Percentiles rank a stretch among this genome's conserved stretches.
These are phyloP conservation scores for Meyerozyma athensensis DNA, from an alignment of 1,139 yeast genomes.

Conservation along the genomic window DNA sequence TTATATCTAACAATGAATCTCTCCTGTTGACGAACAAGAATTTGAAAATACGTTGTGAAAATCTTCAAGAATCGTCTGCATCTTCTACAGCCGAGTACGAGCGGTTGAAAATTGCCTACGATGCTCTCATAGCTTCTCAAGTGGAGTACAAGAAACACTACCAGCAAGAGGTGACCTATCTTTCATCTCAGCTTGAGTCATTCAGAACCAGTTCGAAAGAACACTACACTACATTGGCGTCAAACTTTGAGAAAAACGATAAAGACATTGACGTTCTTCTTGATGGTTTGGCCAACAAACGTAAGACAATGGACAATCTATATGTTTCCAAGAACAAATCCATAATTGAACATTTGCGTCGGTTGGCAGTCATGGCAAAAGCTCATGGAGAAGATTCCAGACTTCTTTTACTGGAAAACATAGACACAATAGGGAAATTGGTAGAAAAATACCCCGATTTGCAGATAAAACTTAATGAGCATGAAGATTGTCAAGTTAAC, in stretches of 20 bases:
- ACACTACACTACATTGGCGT: slow-evolving; percentile 25
- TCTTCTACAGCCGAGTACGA: slow-evolving; percentile 50
- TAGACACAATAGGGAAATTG: slow-evolving; percentile 25
- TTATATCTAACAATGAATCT: slow-evolving; percentile 40
- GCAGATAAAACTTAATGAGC: slow-evolving; percentile 23
- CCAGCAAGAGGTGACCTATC: slow-evolving; percentile 26
- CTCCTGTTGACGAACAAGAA: slow-evolving; percentile 44
- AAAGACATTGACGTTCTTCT: slow-evolving; percentile 42
- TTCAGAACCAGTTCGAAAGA: slow-evolving; percentile 34
- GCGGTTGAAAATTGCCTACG: slow-evolving; percentile 57
- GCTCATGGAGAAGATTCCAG: slow-evolving; percentile 47
- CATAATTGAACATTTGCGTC: slow-evolving; percentile 40
- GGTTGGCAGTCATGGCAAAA: slow-evolving; percentile 42
- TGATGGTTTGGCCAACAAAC: slow-evolving; percentile 38
- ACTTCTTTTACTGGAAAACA: slow-evolving; percentile 20
- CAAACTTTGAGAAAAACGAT: slow-evolving; percentile 32
- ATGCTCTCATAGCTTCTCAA: slow-evolving; percentile 54
- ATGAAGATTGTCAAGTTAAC: slow-evolving; percentile 28
- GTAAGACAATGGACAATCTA: slow-evolving; percentile 40
- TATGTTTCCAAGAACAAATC: slow-evolving; percentile 45
- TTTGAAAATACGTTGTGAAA: slow-evolving; percentile 45
- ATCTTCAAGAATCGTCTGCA: slow-evolving; percentile 44
- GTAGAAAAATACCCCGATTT: slow-evolving; percentile 37
- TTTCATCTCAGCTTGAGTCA: slow-evolving; percentile 27
- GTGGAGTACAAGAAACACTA: slow-evolving; percentile 53